Evolutionary conservation across 495 filamentous ascomycete genomes (phyloP).

Genomic region (Trichocladium uniseriatum): DNA sequence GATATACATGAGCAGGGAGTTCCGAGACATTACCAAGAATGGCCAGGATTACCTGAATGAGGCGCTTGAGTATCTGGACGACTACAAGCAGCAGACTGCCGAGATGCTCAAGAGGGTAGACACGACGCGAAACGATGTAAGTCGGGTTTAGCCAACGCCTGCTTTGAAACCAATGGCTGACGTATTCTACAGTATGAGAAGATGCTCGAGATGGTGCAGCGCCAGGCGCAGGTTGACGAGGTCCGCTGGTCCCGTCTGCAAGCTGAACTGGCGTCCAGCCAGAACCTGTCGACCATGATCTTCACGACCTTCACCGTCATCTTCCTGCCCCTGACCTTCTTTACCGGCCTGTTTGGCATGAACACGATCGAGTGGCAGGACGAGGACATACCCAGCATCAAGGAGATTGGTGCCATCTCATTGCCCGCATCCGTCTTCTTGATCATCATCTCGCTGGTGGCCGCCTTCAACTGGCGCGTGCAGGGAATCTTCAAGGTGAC

Average conservation of each 20-base stretch:
- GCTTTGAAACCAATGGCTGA: background rate
- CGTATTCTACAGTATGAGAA: slow-evolving; percentile 44
- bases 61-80: slow-evolving; percentile 43
- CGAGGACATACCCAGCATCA: slow-evolving; percentile 28
- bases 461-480: slow-evolving; percentile 34
- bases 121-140: slow-evolving; percentile 36
- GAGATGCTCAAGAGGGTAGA: slow-evolving; percentile 50
- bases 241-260: slow-evolving; percentile 55
- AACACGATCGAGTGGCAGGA: slow-evolving; percentile 57
- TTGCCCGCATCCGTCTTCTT: slow-evolving; percentile 32
- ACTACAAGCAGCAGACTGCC: slow-evolving; percentile 46
- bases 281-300: slow-evolving; percentile 57
- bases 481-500: slow-evolving; percentile 24
- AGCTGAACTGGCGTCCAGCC: slow-evolving; percentile 52
- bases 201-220: slow-evolving; percentile 58
- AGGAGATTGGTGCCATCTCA: slow-evolving; percentile 32
- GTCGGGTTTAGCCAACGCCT: background rate
- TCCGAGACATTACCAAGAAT: slow-evolving; percentile 25
- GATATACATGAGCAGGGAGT: slow-evolving; percentile 26
- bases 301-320: slow-evolving; percentile 63
- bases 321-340: slow-evolving; percentile 57
- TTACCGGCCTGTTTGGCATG: slow-evolving; percentile 58
- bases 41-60: slow-evolving; percentile 42
- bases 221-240: slow-evolving; percentile 60
- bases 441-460: slow-evolving; percentile 32